A percentile compares a stretch with the other conserved stretches of the same genome.
Conservation (phyloP, 345 rosid species). For the Corchorus capsularis region DNA sequence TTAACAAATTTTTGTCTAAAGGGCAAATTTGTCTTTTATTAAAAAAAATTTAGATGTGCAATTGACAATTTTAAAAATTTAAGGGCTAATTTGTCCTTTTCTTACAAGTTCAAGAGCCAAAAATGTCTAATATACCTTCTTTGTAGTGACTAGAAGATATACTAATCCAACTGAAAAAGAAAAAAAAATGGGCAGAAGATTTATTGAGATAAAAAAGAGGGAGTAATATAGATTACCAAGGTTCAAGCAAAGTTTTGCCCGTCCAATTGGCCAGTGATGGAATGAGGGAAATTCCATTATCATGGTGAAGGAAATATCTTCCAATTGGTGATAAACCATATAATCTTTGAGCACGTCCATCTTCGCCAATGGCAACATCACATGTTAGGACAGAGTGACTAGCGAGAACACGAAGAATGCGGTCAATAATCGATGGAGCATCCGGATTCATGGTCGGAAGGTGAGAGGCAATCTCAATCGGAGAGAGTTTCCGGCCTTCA, state of each 20-base stretch:
- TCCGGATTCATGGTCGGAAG: constrained; percentile 25
- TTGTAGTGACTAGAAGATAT: constrained; percentile 6
- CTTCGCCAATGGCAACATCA: neutral
- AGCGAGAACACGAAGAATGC: constrained; percentile 32
- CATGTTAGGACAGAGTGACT: neutral
- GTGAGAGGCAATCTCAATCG: constrained; percentile 31
- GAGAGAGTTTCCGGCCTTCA: constrained; percentile 23
- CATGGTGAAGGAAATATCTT: constrained; percentile 26
- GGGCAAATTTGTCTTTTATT: too few species aligned
- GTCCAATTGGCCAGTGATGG: neutral
- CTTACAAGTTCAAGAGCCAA: neutral
- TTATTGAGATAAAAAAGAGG: neutral
- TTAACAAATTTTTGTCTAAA: too few species aligned
- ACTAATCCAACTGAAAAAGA: constrained; percentile 14
- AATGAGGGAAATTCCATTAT: neutral
- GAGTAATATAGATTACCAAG: neutral
- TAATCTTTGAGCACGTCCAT: constrained; percentile 23
- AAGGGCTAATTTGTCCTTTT: constrained; percentile 12
- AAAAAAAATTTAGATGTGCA: too few species aligned
- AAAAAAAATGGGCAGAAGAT: too few species aligned
- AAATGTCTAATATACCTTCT: constrained; percentile 11
- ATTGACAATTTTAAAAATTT: too few species aligned
- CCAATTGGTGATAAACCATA: constrained; percentile 36
- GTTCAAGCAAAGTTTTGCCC: neutral
- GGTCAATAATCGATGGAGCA: constrained; percentile 29